Conservation (phyloP, 73 alveolate genomes). For the Paramecium primaurelia region DNA sequence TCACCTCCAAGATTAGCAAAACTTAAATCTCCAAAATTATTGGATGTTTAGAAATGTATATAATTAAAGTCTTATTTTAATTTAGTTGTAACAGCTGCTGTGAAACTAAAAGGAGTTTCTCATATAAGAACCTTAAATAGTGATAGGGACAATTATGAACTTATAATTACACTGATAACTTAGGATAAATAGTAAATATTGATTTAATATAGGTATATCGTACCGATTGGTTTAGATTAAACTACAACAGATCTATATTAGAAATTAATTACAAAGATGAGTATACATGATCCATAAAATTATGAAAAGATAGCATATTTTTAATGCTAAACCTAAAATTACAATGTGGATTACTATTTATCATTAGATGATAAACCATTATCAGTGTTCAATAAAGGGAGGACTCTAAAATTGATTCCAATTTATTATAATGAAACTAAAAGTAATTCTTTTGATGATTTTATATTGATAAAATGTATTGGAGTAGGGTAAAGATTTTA, state of each 20-base stretch:
- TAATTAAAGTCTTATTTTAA: not conserved
- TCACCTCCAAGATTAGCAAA: not conserved
- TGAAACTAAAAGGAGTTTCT: not conserved
- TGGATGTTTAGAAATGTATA: not conserved
- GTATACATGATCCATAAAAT: not conserved
- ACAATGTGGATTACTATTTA: conserved; percentile 13
- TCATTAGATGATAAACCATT: not conserved
- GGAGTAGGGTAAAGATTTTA: conserved; percentile 18
- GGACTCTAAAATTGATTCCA: not conserved
- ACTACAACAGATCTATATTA: not conserved
- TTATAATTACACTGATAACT: not conserved
- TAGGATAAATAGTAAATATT: not conserved
- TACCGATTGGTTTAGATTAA: not conserved
- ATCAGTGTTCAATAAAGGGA: not conserved
- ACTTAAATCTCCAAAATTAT: not conserved
- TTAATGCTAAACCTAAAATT: not conserved
- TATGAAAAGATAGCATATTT: not conserved
- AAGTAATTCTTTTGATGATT: conserved; percentile 31
- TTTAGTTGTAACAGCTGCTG: not conserved
- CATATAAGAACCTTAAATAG: not conserved
- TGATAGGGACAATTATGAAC: conserved; percentile 33
- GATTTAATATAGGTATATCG: not conserved
- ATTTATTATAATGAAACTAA: not conserved
- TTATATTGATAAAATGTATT: not conserved
- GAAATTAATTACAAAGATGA: not conserved